Evolutionary conservation across 176 grass and related monocot genomes (phyloP), one percentile per base, ranked within the genome.

Genomic region (Lolium rigidum): DNA sequence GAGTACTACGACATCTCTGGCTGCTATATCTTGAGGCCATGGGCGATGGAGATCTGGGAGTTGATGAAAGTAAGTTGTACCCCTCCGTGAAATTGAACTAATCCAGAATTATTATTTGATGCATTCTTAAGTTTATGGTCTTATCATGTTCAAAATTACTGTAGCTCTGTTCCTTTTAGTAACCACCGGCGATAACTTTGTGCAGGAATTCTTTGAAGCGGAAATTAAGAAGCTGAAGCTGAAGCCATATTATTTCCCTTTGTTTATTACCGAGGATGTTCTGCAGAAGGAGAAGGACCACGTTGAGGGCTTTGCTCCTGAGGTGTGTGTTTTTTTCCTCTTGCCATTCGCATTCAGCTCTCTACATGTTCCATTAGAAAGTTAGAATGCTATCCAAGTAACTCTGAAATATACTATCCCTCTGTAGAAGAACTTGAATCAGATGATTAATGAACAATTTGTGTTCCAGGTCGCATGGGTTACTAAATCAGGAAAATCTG

Each of bases 1-100:
- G 95, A 98, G 70, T 95, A 98, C 81, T 90, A 95, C 43, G 93
- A 98, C 81, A 94, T 98, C 70, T 92, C 95, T 26, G 95, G 95
- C 25, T 98, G 95, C 21, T 98, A 98, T 76, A 95, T 98, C 71
- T 39, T 98, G 56, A 95, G 91, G 80, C 91, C 95, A 31, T 94
- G 93, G 91, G 52, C 93, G 3, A 95, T 98, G 87, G 78, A 94
- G 38, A 98, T 98, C 28, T 98, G 93, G 90, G 95, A 98, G 84
- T 48, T 88, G 13, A 51, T 97, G 48, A 91, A 97, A 80, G 92
- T 97, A 88, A 87, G 85, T 84, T 54, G 26, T 55, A 26, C 0
- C 0, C 16, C 2, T 35, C 31, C 18, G 9, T 20, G 54, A 79
- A 79, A 35, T 35, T 35, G 1, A 35, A 35, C 2, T 35, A 35